Percentiles rank a stretch among this genome's conserved stretches.
These are phyloP conservation scores for Colletotrichum acutatum DNA, from an alignment of 2,329 filamentous ascomycete species.

Conservation along the genomic window DNA sequence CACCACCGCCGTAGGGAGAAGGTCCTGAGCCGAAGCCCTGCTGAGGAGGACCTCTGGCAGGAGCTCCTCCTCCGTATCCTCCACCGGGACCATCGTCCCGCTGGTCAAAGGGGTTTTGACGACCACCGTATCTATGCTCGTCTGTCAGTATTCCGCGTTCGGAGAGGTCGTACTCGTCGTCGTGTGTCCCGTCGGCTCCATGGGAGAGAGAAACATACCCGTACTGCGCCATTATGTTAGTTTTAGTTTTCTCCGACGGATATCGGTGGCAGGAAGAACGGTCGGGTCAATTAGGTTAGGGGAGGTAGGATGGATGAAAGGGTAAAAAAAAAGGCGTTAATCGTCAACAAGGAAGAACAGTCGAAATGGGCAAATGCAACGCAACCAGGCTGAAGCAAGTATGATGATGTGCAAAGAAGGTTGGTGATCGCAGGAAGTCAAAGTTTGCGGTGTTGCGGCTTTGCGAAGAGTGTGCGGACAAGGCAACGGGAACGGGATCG, in stretches of 20 bases:
- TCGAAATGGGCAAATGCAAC: conserved; percentile 28
- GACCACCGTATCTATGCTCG: conserved; percentile 62
- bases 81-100: conserved; percentile 49
- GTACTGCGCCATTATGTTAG: conserved; percentile 59
- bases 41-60: conserved; percentile 23
- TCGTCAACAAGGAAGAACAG: not conserved
- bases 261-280: conserved; percentile 10
- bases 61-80: conserved; percentile 40
- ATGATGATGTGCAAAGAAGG: conserved; percentile 33
- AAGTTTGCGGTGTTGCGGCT: conserved; percentile 2
- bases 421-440: conserved; percentile 18
- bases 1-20: conserved; percentile 38
- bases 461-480: not conserved
- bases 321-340: not conserved
- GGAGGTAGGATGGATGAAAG: not conserved
- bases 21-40: conserved; percentile 34
- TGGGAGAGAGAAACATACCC: conserved; percentile 50
- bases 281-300: conserved; percentile 5
- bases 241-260: conserved; percentile 43
- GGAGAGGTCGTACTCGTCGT: conserved; percentile 31
- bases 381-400: conserved; percentile 33
- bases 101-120: conserved; percentile 69
- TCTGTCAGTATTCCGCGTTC: conserved; percentile 43
- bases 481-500: not conserved
- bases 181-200: conserved; percentile 29